Evolutionary conservation across 2,329 filamentous ascomycete genomes (phyloP), one percentile per base, ranked within the genome.

Genomic region (Coniochaeta ligniaria): DNA sequence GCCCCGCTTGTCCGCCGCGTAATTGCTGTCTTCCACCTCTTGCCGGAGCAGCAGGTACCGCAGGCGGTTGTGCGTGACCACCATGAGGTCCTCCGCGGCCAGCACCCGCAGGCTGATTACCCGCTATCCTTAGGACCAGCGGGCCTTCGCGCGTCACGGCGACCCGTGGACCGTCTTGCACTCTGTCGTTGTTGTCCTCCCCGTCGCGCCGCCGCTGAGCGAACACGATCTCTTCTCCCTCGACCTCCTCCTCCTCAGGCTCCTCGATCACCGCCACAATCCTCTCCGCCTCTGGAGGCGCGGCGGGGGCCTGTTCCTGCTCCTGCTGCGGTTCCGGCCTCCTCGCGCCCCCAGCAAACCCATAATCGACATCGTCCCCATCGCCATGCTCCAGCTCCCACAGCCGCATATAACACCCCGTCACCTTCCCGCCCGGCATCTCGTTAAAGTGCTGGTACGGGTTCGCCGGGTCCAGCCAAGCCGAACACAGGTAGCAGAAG

Each of bases 401-500:
- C 2, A 99, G 78, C 4, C 91, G 86, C 80, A 90, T 89, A 69
- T 89, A 96, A 71, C 95, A 99, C 12, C 78, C 78, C 1, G 85
- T 90, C 35, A 76, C 67, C 50, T 74, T 74, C 1, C 79, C 80
- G 47, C 70, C 70, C 17, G 83, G 79, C 58, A 77, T 75, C 31
- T 85, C 81, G 70, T 96, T 96, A 77, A 93, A 99, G 73, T 99
- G 95, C 60, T 82, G 77, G 70, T 98, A 98, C 1, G 93, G 93
- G 66, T 96, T 95, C 20, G 77, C 80, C 0, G 90, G 85, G 60
- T 88, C 83, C 47, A 99, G 81, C 90, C 91, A 98, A n/a, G 87
- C 83, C 0, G 89, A 89, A 71, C 95, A 98, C 1, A 98, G 82
- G 67, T 98, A 98, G 77, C 95, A 99, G 72, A 97, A 98, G 73